Conservation (phyloP, 352 stramenopile genomes). For the Phytophthora pini region DNA sequence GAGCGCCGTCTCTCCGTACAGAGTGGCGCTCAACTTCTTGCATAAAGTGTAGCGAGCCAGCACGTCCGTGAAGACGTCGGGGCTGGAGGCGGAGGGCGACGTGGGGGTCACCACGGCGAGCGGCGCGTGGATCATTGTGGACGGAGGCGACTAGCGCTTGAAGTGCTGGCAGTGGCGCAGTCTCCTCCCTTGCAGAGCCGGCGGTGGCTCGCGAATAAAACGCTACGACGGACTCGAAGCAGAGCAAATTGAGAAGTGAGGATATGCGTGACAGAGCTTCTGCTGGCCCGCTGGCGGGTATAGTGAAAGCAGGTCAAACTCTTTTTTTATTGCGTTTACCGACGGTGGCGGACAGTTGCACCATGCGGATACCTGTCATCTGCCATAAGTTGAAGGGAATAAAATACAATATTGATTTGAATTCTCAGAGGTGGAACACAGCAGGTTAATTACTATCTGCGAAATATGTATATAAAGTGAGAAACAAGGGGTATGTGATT, state of each 20-base stretch:
- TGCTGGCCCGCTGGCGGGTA: neutral
- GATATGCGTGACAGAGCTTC: neutral
- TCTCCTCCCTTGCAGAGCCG: constrained; percentile 28
- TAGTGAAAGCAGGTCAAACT: constrained; percentile 13
- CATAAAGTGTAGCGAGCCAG: constrained; percentile 42
- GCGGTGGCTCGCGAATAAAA: constrained; percentile 6
- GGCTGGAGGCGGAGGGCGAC: constrained; percentile 1
- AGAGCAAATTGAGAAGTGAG: constrained; percentile 24
- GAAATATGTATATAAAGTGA: neutral
- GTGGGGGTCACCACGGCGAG: constrained; percentile 15
- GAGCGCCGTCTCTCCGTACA: constrained; percentile 65
- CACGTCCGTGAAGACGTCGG: constrained; percentile 18
- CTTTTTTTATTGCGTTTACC: constrained; percentile 24
- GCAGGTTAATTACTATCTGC: neutral
- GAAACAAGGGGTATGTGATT: neutral
- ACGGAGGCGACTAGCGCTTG: constrained; percentile 18
- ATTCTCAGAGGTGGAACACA: neutral
- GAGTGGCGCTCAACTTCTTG: constrained; percentile 50
- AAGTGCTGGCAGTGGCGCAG: constrained; percentile 16
- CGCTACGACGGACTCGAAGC: constrained; percentile 1
- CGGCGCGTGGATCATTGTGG: constrained; percentile 30
- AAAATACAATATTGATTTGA: neutral
- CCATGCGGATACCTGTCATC: neutral
- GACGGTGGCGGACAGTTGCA: constrained; percentile 14
- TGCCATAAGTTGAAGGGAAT: neutral